phyloP scores from a whole-genome alignment of 2,329 filamentous ascomycete genomes.

The Pyrenochaeta sp. region DNA sequence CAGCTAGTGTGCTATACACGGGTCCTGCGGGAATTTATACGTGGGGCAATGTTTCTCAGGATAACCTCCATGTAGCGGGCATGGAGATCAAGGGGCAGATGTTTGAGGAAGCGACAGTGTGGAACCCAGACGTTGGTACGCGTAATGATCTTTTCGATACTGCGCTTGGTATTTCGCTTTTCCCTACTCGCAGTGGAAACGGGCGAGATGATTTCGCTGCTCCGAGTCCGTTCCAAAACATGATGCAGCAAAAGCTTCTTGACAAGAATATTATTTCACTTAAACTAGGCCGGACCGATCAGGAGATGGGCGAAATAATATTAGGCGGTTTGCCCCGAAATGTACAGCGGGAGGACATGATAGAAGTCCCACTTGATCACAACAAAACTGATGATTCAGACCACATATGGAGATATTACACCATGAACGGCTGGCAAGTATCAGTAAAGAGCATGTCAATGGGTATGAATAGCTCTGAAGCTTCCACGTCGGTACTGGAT shows the following conservation, averaged over 20 bases:
- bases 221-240: slow-evolving; percentile 13
- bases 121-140: slow-evolving; percentile 3
- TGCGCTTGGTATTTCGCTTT: slow-evolving; percentile 13
- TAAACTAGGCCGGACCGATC: slow-evolving; percentile 2
- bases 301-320: slow-evolving; percentile 14
- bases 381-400: slow-evolving; percentile 5
- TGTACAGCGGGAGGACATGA: neutral
- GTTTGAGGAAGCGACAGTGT: slow-evolving; percentile 10
- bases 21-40: slow-evolving; percentile 3
- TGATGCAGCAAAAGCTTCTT: slow-evolving; percentile 11
- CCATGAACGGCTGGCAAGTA: slow-evolving; percentile 15
- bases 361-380: slow-evolving; percentile 14
- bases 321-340: slow-evolving; percentile 10
- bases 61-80: slow-evolving; percentile 10
- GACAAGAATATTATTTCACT: slow-evolving; percentile 12
- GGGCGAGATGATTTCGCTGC: neutral
- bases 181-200: neutral
- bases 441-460: slow-evolving; percentile 6
- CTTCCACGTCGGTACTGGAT: neutral
- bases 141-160: slow-evolving; percentile 13
- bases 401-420: slow-evolving; percentile 3
- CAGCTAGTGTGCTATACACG: slow-evolving; percentile 3
- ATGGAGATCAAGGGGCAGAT: slow-evolving; percentile 12
- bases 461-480: neutral
- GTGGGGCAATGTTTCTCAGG: slow-evolving; percentile 9